Percentiles rank a stretch among this genome's conserved stretches.
These are phyloP conservation scores for Ploettnerulaceae sp. DNA, from an alignment of 2,329 filamentous ascomycete genomes.

Conservation along the genomic window DNA sequence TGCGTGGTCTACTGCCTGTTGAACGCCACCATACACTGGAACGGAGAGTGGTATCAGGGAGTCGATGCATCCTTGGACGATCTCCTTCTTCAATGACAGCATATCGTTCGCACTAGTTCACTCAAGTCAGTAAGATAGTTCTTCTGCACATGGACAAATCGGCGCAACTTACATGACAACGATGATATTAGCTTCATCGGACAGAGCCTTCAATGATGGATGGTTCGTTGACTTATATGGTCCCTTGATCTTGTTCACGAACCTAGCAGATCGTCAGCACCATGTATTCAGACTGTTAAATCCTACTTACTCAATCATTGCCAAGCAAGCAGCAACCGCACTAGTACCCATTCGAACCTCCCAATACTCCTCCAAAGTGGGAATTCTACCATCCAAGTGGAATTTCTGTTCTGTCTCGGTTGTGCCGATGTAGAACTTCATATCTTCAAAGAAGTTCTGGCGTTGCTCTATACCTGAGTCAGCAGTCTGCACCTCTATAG, in stretches of 20 bases:
- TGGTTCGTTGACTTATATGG: slow-evolving; percentile 15
- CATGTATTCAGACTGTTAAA: background rate
- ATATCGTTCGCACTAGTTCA: slow-evolving; percentile 23
- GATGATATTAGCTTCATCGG: slow-evolving; percentile 25
- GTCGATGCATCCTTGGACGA: slow-evolving; percentile 12
- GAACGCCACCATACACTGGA: slow-evolving; percentile 3
- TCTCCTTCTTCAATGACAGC: slow-evolving; percentile 25
- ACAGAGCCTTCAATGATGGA: slow-evolving; percentile 18
- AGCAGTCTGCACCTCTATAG: background rate
- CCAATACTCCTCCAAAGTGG: slow-evolving; percentile 26
- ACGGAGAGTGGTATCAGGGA: slow-evolving; percentile 12
- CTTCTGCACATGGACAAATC: background rate
- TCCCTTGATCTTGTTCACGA: slow-evolving; percentile 9
- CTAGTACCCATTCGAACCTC: slow-evolving; percentile 25
- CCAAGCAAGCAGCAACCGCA: slow-evolving; percentile 21
- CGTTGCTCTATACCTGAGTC: slow-evolving; percentile 11
- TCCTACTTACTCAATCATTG: slow-evolving; percentile 22
- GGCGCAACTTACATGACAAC: slow-evolving; percentile 19
- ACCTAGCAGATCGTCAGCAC: slow-evolving; percentile 1
- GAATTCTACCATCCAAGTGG: slow-evolving; percentile 16
- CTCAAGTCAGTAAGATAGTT: background rate
- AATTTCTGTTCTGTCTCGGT: slow-evolving; percentile 23
- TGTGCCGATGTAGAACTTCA: slow-evolving; percentile 21
- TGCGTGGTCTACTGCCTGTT: slow-evolving; percentile 11
- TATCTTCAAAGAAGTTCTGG: slow-evolving; percentile 21